Base-by-base conservation (phyloP, 805 yeast genomes). In the Priceomyces haplophilus region DNA sequence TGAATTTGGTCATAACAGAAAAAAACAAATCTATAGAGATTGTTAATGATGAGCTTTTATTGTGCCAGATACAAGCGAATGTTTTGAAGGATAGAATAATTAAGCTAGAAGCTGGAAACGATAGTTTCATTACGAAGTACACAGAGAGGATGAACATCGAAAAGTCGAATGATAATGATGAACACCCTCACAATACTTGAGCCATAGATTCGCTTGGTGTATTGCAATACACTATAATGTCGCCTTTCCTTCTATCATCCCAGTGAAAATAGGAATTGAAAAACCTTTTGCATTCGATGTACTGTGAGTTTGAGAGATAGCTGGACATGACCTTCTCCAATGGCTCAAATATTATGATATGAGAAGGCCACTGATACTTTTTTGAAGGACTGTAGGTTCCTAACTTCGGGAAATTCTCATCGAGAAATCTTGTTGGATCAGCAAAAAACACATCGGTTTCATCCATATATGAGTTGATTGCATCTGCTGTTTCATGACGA, bases 201-300 rank as follows among this genome's bases (percentile, higher is more conserved):
- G 5, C 15, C 15, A 12, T 10, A 4, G 5, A 11, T 15, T 4
- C 17, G 12, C 7, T 32, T 18, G 7, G 10, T 25, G 13, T 21
- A 21, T 40, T 47, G 44, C 72, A 62, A 41, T 82, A 85, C 2
- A 90, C 80, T 3, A 89, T 67, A 0, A 90, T 72, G 58, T 88
- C 91, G 0, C 98, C 98, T 2, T 59, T 53, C 42, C 97, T 72
- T 49, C 97, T 73, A 35, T 65, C 53, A 57, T 91, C 98, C 86
- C 97, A 95, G 61, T 90, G 97, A 58, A 80, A 78, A 39, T 79
- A 75, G 33, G 88, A 76, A 51, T 91, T 91, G 72, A 88, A 91
- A 48, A 86, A 73, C 27, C 90, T 66, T 3, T 61, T 55, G 27
- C 80, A 61, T 45, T 63, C 75, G 8, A 46, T 38, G 51, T 84